Evolutionary conservation across 495 filamentous ascomycete species (phyloP).

Genomic region (Neurospora tetrasperma): DNA sequence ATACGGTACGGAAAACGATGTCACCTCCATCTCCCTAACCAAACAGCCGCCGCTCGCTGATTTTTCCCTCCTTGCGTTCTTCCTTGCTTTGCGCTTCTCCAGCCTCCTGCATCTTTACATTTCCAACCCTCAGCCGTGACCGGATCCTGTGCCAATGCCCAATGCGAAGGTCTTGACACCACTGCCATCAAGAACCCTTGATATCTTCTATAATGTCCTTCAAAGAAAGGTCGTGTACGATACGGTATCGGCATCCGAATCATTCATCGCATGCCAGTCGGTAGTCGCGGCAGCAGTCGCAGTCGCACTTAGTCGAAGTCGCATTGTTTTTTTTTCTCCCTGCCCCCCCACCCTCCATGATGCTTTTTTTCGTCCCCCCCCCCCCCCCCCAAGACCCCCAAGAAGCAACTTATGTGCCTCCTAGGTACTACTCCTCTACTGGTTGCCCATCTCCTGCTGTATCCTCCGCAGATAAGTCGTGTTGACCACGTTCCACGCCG

Average conservation of each 20-base stretch:
- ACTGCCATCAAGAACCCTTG: too few species aligned
- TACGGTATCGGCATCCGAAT: too few species aligned
- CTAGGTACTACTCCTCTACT: not conserved
- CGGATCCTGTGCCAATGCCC: not conserved
- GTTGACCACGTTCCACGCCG: constrained; percentile 80
- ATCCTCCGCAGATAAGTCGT: constrained; percentile 62
- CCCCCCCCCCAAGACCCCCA: too few species aligned
- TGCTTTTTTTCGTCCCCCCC: too few species aligned
- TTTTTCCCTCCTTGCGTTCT: not conserved
- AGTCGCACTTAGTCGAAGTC: too few species aligned
- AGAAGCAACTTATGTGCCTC: too few species aligned
- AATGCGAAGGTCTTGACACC: not conserved
- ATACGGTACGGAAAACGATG: not conserved
- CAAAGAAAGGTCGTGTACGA: too few species aligned
- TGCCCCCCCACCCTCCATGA: too few species aligned
- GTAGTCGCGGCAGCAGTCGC: too few species aligned
- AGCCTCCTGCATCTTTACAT: not conserved
- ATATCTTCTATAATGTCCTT: too few species aligned
- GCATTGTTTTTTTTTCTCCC: too few species aligned
- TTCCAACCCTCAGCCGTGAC: not conserved
- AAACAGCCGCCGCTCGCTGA: not conserved
- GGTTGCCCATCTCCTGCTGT: constrained; percentile 43
- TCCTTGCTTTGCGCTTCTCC: not conserved
- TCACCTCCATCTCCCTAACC: not conserved
- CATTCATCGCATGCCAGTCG: too few species aligned